These are phyloP conservation scores for Lavandula angustifolia DNA, from an alignment of 257 asterid genomes.

Conservation along the genomic window DNA sequence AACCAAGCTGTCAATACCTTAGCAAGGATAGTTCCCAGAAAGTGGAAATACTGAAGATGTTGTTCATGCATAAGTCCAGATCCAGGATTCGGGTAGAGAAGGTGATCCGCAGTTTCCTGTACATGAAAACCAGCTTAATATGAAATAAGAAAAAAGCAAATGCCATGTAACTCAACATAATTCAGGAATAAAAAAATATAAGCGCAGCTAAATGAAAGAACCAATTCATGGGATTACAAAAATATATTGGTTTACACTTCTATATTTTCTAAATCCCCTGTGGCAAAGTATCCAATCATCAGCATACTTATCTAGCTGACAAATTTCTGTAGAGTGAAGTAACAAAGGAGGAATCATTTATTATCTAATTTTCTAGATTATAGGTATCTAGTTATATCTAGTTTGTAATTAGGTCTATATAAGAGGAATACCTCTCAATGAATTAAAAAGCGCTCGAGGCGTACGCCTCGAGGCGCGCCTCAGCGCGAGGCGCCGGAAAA, in stretches of 20 bases:
- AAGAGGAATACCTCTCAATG: no score
- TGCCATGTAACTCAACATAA: conserved; percentile 6
- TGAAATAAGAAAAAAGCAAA: conserved; percentile 23
- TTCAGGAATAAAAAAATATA: not conserved
- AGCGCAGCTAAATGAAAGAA: conserved; percentile 9
- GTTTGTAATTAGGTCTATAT: no score
- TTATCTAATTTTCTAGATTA: not conserved
- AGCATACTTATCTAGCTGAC: not conserved
- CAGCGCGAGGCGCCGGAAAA: no score
- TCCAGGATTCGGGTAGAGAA: conserved; percentile 97
- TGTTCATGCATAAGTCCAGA: conserved; percentile 85
- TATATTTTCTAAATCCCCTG: not conserved
- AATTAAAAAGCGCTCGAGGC: no score
- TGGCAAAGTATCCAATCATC: not conserved
- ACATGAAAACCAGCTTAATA: conserved; percentile 33
- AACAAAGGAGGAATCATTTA: not conserved
- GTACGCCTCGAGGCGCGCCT: no score
- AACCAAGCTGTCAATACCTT: conserved; percentile 58
- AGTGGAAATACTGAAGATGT: conserved; percentile 90
- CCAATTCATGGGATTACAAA: conserved; percentile 1
- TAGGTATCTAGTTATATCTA: no score
- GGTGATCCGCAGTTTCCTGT: conserved; percentile 95
- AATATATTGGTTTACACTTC: not conserved
- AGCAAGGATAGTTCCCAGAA: conserved; percentile 93
- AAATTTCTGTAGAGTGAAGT: not conserved